phyloP scores from a whole-genome alignment of 2,329 filamentous ascomycete genomes.

The Aspergillus vadensis region DNA sequence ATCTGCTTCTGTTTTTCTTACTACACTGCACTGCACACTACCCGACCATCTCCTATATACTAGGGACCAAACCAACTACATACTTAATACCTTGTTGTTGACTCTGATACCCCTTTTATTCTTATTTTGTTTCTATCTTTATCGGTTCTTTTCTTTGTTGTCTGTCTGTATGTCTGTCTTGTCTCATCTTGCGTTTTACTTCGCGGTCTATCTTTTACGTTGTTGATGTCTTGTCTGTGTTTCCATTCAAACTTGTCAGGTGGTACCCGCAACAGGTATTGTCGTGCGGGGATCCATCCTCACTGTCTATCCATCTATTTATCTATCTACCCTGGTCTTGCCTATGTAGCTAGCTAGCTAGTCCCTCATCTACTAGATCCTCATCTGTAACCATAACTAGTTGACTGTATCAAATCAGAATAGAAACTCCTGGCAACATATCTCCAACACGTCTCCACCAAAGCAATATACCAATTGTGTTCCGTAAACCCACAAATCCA shows the following conservation, averaged over 20 bases:
- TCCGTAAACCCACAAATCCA: not conserved
- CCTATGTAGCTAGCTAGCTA: not conserved
- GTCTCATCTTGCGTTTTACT: not conserved
- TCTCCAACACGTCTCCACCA: not conserved
- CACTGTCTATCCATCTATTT: not conserved
- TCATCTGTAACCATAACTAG: constrained; percentile 1
- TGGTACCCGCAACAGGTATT: not conserved
- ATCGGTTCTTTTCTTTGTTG: not conserved
- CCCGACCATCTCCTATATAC: not conserved
- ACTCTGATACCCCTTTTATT: not conserved
- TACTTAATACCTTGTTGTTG: not conserved
- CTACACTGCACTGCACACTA: not conserved
- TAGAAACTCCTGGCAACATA: not conserved
- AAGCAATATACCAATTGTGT: not conserved
- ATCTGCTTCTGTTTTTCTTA: not conserved
- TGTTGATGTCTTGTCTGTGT: not conserved
- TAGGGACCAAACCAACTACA: not conserved
- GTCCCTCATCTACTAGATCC: not conserved
- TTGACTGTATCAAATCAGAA: not conserved
- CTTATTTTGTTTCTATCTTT: not conserved
- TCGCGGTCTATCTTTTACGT: not conserved
- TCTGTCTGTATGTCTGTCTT: not conserved
- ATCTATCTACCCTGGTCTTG: not conserved
- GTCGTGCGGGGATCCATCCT: not conserved
- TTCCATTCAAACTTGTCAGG: not conserved